Percentiles rank a stretch among this genome's conserved stretches.
phyloP scores from a whole-genome alignment of 495 filamentous ascomycete genomes.

The Penicillium ochrochloron region DNA sequence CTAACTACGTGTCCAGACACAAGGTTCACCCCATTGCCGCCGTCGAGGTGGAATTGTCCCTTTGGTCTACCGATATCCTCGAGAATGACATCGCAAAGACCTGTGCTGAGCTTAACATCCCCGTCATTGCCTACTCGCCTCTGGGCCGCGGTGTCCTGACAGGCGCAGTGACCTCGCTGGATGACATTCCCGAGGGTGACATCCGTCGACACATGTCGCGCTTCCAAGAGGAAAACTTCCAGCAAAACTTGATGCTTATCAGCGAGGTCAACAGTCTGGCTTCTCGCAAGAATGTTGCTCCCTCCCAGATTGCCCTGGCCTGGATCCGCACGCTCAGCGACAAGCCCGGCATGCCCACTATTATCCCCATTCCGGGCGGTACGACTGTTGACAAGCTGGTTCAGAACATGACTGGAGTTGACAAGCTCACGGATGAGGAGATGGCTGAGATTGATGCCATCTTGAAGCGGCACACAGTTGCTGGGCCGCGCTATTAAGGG shows the following conservation, averaged over 20 bases:
- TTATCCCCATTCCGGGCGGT: conserved; percentile 84
- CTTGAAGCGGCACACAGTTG: conserved; percentile 41
- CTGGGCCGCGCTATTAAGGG: conserved; percentile 43
- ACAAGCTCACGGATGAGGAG: conserved; percentile 44
- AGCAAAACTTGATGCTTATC: conserved; percentile 74
- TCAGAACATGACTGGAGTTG: conserved; percentile 49
- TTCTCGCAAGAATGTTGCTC: conserved; percentile 67
- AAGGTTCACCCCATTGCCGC: conserved; percentile 70
- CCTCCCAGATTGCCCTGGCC: conserved; percentile 76
- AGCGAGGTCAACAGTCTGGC: conserved; percentile 69
- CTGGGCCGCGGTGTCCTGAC: conserved; percentile 59
- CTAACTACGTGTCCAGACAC: conserved; percentile 40
- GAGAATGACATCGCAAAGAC: conserved; percentile 73
- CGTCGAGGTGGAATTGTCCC: conserved; percentile 80
- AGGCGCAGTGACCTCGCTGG: conserved; percentile 61
- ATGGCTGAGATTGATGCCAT: conserved; percentile 52
- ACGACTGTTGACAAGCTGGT: conserved; percentile 51
- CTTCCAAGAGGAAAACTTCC: conserved; percentile 72
- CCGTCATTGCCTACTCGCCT: conserved; percentile 70
- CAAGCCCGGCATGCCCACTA: conserved; percentile 64
- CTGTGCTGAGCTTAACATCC: conserved; percentile 73
- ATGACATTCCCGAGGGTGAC: conserved; percentile 67
- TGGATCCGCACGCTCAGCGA: conserved; percentile 66
- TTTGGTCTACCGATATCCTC: conserved; percentile 70
- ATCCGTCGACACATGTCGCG: conserved; percentile 58